Evolutionary conservation across 1,284 basidiomycete genomes (phyloP).

Genomic region (Marasmius fiardii): DNA sequence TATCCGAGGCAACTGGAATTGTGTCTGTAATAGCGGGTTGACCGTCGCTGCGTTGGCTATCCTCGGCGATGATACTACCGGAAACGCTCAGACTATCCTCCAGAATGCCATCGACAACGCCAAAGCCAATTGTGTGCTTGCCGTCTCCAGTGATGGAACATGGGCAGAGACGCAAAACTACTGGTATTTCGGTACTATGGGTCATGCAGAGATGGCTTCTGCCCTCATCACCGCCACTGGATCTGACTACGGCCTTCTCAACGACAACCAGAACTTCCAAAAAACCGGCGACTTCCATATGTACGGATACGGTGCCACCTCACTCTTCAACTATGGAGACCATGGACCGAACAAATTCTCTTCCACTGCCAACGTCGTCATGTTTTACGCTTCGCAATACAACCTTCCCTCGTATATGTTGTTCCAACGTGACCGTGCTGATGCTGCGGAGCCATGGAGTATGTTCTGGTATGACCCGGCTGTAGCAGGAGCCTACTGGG

Average conservation of each 20-base stretch:
- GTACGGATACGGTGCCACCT: conserved; percentile 81
- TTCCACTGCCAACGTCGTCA: conserved; percentile 72
- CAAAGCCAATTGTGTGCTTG: conserved; percentile 71
- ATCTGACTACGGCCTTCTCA: conserved; percentile 73
- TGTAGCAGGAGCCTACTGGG: conserved; percentile 87
- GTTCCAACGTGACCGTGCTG: conserved; percentile 89
- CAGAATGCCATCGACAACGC: conserved; percentile 72
- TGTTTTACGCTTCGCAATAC: conserved; percentile 73
- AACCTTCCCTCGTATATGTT: conserved; percentile 73
- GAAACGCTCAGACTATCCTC: conserved; percentile 68
- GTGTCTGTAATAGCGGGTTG: conserved; percentile 91
- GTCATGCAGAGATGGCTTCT: conserved; percentile 37
- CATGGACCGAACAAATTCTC: conserved; percentile 95
- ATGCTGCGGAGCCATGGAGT: conserved; percentile 87
- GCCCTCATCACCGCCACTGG: conserved; percentile 86
- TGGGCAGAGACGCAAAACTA: conserved; percentile 97
- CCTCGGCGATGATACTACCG: conserved; percentile 78
- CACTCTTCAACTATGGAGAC: conserved; percentile 90
- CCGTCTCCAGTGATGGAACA: conserved; percentile 77
- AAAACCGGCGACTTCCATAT: conserved; percentile 89
- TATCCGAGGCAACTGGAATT: conserved; percentile 91
- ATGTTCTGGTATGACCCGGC: conserved; percentile 98
- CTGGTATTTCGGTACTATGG: conserved; percentile 67
- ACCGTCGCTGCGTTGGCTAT: conserved; percentile 90
- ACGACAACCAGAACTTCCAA: conserved; percentile 66